Evolutionary conservation across 2,329 filamentous ascomycete species (phyloP).

Genomic region (Aurifilum marmelostoma): DNA sequence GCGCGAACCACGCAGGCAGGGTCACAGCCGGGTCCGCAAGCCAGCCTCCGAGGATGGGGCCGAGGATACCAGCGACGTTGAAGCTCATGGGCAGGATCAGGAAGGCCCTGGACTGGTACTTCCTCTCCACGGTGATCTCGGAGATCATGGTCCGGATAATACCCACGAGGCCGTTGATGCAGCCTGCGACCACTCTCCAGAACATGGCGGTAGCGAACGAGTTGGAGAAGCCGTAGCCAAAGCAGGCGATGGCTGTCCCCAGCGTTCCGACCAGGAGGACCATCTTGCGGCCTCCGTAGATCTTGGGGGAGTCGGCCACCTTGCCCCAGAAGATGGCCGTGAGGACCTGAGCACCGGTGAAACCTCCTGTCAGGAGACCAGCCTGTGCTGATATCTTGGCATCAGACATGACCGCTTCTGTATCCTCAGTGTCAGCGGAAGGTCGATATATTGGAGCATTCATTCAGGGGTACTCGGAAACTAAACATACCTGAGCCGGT

Average conservation of each 20-base stretch:
- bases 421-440: too few species aligned
- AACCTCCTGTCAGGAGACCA: slow-evolving; percentile 70
- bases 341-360: slow-evolving; percentile 73
- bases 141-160: slow-evolving; percentile 55
- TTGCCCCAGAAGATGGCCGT: slow-evolving; percentile 77
- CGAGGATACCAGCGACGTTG: slow-evolving; percentile 50
- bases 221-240: slow-evolving; percentile 74
- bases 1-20: slow-evolving; percentile 67
- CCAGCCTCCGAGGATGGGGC: slow-evolving; percentile 63
- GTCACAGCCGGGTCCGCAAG: slow-evolving; percentile 67
- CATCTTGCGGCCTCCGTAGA: slow-evolving; percentile 64
- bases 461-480: too few species aligned
- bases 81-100: slow-evolving; percentile 53
- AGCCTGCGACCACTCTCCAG: slow-evolving; percentile 68
- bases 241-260: slow-evolving; percentile 67
- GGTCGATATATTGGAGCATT: too few species aligned
- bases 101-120: slow-evolving; percentile 52
- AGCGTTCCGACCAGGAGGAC: slow-evolving; percentile 72
- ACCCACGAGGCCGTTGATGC: slow-evolving; percentile 53
- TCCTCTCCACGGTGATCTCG: slow-evolving; percentile 52
- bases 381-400: slow-evolving; percentile 67
- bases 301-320: slow-evolving; percentile 56
- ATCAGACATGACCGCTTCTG: slow-evolving; percentile 51
- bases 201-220: slow-evolving; percentile 66
- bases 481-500: slow-evolving; percentile 25